Evolutionary conservation across 306 rosid genomes (phyloP).

Genomic region (Vigna angularis): DNA sequence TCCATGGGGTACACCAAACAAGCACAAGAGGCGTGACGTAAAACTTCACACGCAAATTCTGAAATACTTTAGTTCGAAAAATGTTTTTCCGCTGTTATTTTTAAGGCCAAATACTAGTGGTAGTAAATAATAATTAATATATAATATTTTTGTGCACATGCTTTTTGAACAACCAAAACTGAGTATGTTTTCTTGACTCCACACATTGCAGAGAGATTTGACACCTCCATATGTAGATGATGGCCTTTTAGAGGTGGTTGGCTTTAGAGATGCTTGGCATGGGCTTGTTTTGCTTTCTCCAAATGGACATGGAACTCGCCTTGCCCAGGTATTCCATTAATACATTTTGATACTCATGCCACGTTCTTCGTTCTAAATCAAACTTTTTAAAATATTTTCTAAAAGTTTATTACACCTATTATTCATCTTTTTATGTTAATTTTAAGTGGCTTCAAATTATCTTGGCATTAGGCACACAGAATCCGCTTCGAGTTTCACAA

Average conservation of each 20-base stretch:
- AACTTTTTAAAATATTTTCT: conserved; percentile 8
- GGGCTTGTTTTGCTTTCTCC: conserved; percentile 94
- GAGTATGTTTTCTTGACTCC: conserved; percentile 41
- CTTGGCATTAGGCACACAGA: conserved; percentile 63
- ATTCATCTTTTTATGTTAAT: conserved; percentile 17
- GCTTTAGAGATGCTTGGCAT: conserved; percentile 97
- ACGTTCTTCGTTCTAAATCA: conserved; percentile 27
- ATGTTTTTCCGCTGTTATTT: neutral
- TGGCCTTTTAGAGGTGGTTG: conserved; percentile 89
- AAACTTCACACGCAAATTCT: conserved; percentile 34
- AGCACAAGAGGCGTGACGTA: conserved; percentile 58
- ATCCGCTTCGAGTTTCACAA: conserved; percentile 85
- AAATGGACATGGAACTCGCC: conserved; percentile 98
- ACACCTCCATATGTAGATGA: conserved; percentile 95
- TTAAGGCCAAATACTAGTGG: conserved; percentile 14
- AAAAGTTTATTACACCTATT: neutral
- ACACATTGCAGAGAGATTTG: conserved; percentile 60
- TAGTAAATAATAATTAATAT: neutral
- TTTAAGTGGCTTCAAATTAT: conserved; percentile 34
- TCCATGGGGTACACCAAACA: conserved; percentile 93
- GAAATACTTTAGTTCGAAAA: neutral
- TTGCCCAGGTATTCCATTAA: conserved; percentile 74
- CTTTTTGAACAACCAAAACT: conserved; percentile 9
- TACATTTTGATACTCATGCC: conserved; percentile 9
- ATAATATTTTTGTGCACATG: conserved; percentile 6